Conservation (phyloP, 2,329 filamentous ascomycete species). For the Botryotinia convoluta region DNA sequence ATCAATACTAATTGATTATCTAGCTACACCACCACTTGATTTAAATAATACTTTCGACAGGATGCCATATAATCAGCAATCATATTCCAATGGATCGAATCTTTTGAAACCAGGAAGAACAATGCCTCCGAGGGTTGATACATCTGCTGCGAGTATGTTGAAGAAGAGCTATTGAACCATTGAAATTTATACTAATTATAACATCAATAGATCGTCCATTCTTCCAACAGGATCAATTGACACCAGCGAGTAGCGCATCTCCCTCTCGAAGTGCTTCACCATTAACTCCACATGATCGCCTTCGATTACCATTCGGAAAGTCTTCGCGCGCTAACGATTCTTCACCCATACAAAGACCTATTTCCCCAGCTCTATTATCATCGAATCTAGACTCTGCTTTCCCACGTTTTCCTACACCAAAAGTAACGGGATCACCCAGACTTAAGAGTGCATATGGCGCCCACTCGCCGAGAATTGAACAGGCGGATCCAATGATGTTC, state of each 20-base stretch:
- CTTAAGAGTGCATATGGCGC: slow-evolving; percentile 23
- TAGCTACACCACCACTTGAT: slow-evolving; percentile 38
- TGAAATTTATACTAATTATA: slow-evolving; percentile 8
- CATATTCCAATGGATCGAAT: slow-evolving; percentile 28
- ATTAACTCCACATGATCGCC: slow-evolving; percentile 50
- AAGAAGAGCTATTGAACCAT: neutral
- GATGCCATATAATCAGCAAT: slow-evolving; percentile 28
- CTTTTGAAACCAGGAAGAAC: slow-evolving; percentile 42
- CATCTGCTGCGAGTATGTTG: slow-evolving; percentile 51
- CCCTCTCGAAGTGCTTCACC: slow-evolving; percentile 64
- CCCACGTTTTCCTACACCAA: slow-evolving; percentile 50
- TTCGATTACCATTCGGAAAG: slow-evolving; percentile 42
- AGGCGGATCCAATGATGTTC: slow-evolving; percentile 45
- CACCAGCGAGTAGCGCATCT: slow-evolving; percentile 57
- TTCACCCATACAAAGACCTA: slow-evolving; percentile 40
- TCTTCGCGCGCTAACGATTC: slow-evolving; percentile 40
- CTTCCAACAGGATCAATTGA: slow-evolving; percentile 56
- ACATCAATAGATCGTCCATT: slow-evolving; percentile 51
- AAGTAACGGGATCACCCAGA: slow-evolving; percentile 28
- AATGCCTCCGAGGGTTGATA: slow-evolving; percentile 50
- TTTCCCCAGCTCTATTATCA: slow-evolving; percentile 44
- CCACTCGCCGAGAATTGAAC: slow-evolving; percentile 28
- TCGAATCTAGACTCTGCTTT: slow-evolving; percentile 52
- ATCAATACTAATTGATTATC: slow-evolving; percentile 22
- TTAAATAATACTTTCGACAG: slow-evolving; percentile 29